A percentile compares a stretch with the other conserved stretches of the same genome.
These are phyloP conservation scores for Suhomyces ambrosiae DNA, from an alignment of 1,139 yeast genomes.

Conservation along the genomic window DNA sequence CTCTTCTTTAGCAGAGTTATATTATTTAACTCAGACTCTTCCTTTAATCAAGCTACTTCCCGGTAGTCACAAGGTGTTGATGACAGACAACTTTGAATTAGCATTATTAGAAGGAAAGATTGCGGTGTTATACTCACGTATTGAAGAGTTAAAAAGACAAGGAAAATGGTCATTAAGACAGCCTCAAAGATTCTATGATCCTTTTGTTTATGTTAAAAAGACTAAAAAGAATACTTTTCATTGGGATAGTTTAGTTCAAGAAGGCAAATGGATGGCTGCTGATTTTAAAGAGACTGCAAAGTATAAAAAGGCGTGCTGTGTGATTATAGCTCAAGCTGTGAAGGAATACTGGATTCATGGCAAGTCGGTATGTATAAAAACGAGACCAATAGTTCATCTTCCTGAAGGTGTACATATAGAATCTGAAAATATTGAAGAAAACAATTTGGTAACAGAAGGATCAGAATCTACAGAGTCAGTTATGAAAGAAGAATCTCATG, in stretches of 20 bases:
- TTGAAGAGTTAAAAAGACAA: conserved; percentile 85
- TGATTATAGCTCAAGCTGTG: conserved; percentile 69
- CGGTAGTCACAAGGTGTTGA: conserved; percentile 80
- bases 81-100: conserved; percentile 82
- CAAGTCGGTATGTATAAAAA: conserved; percentile 61
- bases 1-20: conserved; percentile 79
- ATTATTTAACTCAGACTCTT: conserved; percentile 82
- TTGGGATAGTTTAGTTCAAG: conserved; percentile 76
- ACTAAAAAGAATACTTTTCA: conserved; percentile 47
- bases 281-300: conserved; percentile 76
- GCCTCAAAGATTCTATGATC: conserved; percentile 71
- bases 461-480: neutral
- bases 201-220: conserved; percentile 47
- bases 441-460: conserved; percentile 8
- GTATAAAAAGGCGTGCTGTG: conserved; percentile 69
- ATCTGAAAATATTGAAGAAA: conserved; percentile 9
- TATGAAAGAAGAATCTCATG: neutral
- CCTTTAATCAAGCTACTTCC: conserved; percentile 83
- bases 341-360: conserved; percentile 81
- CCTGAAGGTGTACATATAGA: conserved; percentile 12
- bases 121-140: conserved; percentile 87
- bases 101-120: conserved; percentile 91
- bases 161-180: conserved; percentile 93
- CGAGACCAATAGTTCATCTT: conserved; percentile 36
- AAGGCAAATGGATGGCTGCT: conserved; percentile 81